Conservation (phyloP, 2,329 filamentous ascomycete genomes). For the Drechslera avenae region DNA sequence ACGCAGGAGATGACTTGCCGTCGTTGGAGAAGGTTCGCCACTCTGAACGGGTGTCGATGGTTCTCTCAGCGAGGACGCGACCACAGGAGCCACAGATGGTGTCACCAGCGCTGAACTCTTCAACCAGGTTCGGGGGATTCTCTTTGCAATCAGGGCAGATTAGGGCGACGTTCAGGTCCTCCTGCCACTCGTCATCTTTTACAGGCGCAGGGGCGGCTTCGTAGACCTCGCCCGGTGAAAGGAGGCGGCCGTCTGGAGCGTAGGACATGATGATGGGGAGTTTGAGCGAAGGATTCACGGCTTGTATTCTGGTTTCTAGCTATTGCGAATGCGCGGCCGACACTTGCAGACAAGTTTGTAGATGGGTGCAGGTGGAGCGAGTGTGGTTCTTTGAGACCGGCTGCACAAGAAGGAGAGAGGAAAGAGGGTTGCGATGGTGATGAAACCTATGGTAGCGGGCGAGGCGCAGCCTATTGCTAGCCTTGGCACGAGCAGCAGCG, state of each 20-base stretch:
- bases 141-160: constrained; percentile 91
- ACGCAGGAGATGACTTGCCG: constrained; percentile 46
- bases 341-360: constrained; percentile 16
- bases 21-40: constrained; percentile 99
- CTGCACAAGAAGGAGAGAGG: constrained; percentile 10
- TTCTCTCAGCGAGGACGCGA: constrained; percentile 84
- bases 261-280: constrained; percentile 33
- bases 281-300: constrained; percentile 6
- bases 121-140: constrained; percentile 86
- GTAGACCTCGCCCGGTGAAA: constrained; percentile 54
- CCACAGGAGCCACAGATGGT: constrained; percentile 93
- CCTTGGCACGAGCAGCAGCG: constrained; percentile 5
- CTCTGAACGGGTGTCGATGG: constrained; percentile 94
- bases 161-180: constrained; percentile 85
- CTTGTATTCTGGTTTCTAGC: constrained; percentile 18
- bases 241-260: constrained; percentile 44
- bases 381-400: constrained; percentile 28
- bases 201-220: constrained; percentile 44
- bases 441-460: constrained; percentile 1
- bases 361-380: constrained; percentile 22
- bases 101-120: constrained; percentile 91
- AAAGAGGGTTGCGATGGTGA: background rate
- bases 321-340: constrained; percentile 22
- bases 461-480: constrained; percentile 15
- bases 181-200: constrained; percentile 63